Conservation (phyloP, 2,329 filamentous ascomycete genomes). For the Emericellopsis cladophorae region DNA sequence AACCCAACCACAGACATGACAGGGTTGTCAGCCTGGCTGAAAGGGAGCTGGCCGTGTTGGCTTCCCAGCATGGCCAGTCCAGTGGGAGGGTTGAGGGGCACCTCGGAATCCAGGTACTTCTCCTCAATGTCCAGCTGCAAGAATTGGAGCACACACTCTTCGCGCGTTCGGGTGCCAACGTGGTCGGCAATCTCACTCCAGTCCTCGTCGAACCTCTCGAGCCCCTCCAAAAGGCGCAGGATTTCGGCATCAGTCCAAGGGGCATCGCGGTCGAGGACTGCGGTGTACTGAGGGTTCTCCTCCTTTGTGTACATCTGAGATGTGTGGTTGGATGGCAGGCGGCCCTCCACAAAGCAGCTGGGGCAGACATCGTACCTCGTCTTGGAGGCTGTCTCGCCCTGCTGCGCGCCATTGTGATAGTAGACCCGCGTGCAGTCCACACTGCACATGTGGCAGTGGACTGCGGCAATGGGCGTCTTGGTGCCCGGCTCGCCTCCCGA, state of each 20-base stretch:
- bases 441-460: constrained; percentile 84
- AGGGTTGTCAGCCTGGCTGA: constrained; percentile 88
- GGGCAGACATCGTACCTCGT: constrained; percentile 82
- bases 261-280: constrained; percentile 68
- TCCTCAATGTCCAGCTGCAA: constrained; percentile 94
- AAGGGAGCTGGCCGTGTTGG: constrained; percentile 70
- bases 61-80: constrained; percentile 56
- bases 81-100: constrained; percentile 33
- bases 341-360: constrained; percentile 75
- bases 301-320: constrained; percentile 76
- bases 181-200: constrained; percentile 90
- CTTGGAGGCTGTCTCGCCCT: constrained; percentile 41
- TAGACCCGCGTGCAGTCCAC: constrained; percentile 68
- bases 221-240: constrained; percentile 75
- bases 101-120: constrained; percentile 79
- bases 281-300: constrained; percentile 75
- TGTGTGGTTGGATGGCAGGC: constrained; percentile 68
- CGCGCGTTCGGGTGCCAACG: constrained; percentile 79
- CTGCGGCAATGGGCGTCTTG: constrained; percentile 53
- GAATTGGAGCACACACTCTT: constrained; percentile 96
- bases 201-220: constrained; percentile 90
- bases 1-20: constrained; percentile 95
- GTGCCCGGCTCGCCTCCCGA: constrained; percentile 44
- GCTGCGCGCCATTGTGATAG: constrained; percentile 41
- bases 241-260: constrained; percentile 88